Base-by-base conservation (phyloP, 345 rosid genomes). In the Moricandia moricandioides region DNA sequence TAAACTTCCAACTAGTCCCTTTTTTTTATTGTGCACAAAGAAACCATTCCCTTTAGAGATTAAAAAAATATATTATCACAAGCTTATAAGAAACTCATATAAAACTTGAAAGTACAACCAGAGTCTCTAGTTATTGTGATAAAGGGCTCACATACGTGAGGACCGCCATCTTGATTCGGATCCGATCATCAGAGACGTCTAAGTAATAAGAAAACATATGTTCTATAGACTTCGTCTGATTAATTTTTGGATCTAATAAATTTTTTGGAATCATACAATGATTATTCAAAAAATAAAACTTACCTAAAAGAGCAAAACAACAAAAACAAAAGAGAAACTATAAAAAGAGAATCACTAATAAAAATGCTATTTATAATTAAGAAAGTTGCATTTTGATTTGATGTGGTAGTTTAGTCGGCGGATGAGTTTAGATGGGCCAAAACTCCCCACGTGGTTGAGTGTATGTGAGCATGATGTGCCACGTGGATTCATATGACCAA, bases 401-500 rank as follows among this genome's bases (percentile, higher is more conserved):
- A 69, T 69, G 79, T 54, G 74, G 49, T 69, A 61, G 39, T 74
- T 52, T 68, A 68, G 57, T 69, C 63, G 57, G 74, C 79, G 74
- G 9, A 61, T 24, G 10, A 49, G 62, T 47, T 47, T 9, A 49
- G 49, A 34, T 17, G 47, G 21, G 61, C 26, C 64, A 65, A 54
- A 63, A 8, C 1, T 40, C 65, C 39, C 74, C 79, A 76, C 79
- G 79, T 70, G 80, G 69, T 62, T 29, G 24, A 17, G 47, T 62
- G 35, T 69, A 27, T 66, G 68, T 49, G 56, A 69, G 58, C 70
- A 40, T 70, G 74, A 30, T 47, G 59, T 70, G 70, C 80, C 75
- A 70, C 75, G 80, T 76, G 70, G 75, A 76, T 63, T 63, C 58
- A 63, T 55, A 21, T 43, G n/a, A 55, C 65, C 59, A 76, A 70